Base-by-base conservation (phyloP, 768 basidiomycete genomes). In the Calocera cornea region DNA sequence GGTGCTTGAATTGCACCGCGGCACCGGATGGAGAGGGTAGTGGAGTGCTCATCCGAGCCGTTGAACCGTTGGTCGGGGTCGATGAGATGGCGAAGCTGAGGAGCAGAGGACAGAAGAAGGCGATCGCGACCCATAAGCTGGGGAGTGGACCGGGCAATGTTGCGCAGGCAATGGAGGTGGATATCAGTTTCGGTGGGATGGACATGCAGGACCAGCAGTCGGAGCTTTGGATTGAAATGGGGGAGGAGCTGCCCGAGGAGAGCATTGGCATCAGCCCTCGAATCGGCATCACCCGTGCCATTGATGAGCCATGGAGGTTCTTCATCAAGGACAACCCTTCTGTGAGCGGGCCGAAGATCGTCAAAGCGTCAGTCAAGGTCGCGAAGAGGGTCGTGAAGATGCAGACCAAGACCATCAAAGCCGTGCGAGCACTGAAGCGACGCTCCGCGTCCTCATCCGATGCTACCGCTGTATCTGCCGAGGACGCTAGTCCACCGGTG, bases 291-390 rank as follows among this genome's bases (percentile, higher is more conserved):
- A 60, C 54, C 27, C 54, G 54, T 29, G 54, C 54, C 10, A 10
- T 60, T 5, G 54, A 60, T 27, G 5, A 60, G 27, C 54, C 54
- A 29, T 60, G 54, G 54, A 60, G 54, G 54, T 60, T 60, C 54
- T 60, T 60, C 31, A 60, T 60, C 54, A 60, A 60, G 54, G 54
- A 33, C 27, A 60, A 60, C 54, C 14, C 54, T 16, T 60, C 54
- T 19, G 54, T 60, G 8, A 60, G 54, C 31, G 54, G 54, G 8
- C 54, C 54, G 31, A 60, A 60, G 31, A 22, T 60, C 5, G 54
- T 60, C 8, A 47, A 47, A 47, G 44, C 44, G 44, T 5, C 44
- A 19, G 44, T 47, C 54, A 10, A 60, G 27, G 54, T 60, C 54
- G 44, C 19, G 8, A 60, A 60, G 54, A 60, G 31, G 19, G 44